Evolutionary conservation across 257 asterid genomes (phyloP), one percentile per base, ranked within the genome.

Genomic region (Catharanthus roseus): DNA sequence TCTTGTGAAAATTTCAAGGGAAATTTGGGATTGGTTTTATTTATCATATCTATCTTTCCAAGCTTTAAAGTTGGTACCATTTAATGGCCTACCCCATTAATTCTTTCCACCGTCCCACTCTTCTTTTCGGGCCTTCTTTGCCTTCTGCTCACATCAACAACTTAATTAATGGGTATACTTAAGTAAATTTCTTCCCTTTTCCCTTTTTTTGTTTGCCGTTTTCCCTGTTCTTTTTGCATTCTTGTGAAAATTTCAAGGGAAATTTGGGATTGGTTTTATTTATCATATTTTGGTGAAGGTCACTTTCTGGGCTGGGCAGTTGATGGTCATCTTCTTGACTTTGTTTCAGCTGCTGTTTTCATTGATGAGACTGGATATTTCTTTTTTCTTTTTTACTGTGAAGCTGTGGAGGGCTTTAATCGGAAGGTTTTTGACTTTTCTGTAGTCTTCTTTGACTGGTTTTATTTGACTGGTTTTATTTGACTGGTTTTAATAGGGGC

Each of bases 341-440:
- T 60, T 4, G 31, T 4, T 16, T 31, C 42, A 31, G 42, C 26
- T 16, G 13, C 24, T 31, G 44, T 60, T 60, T 34, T 62, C 57
- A 28, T 19, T 26, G 64, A 38, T 67, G 62, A 72, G 34, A 64
- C 15, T n/a, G 51, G 10, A 5, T 10, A 44, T 65, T 65, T 39
- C 42, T 33, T 55, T 41, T 41, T 39, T n/a, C n/a, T 7, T n/a
- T 33, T 56, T 21, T 36, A 31, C 65, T 16, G 65, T 60, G 65
- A 60, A 29, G 72, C 24, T n/a, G n/a, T 29, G 10, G 10, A 26
- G 50, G 31, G 38, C 65, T 53, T 53, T 65, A 28, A 10, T 24
- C 6, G 47, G 51, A 56, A 74, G 74, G 78, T 65, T 75, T 63
- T 75, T 68, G 70, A 49, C 65, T 50, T 74, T 38, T 34, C 36